A percentile compares a stretch with the other conserved stretches of the same genome.
phyloP scores from a whole-genome alignment of 768 basidiomycete genomes.

The Xanthoconium purpureum region DNA sequence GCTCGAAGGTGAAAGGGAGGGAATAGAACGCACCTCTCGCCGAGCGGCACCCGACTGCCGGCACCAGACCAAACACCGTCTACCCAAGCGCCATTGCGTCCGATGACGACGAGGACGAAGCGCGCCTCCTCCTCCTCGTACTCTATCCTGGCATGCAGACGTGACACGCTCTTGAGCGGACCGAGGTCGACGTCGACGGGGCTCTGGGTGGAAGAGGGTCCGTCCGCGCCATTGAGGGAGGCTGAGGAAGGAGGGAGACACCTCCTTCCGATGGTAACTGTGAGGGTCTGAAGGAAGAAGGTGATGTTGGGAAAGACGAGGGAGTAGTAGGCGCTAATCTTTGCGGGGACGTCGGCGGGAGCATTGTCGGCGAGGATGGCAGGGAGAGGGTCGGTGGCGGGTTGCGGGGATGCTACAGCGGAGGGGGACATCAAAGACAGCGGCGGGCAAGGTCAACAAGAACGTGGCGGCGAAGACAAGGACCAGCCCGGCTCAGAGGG shows the following conservation, averaged over 20 bases:
- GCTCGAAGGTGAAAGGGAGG: background rate
- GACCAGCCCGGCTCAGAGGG: slow-evolving; percentile 5
- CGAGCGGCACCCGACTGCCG: slow-evolving; percentile 80
- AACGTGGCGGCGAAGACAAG: slow-evolving; percentile 6
- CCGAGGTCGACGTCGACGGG: slow-evolving; percentile 91
- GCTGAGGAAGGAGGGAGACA: slow-evolving; percentile 65
- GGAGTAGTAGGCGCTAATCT: slow-evolving; percentile 90
- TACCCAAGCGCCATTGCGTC: slow-evolving; percentile 98
- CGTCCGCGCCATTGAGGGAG: slow-evolving; percentile 46
- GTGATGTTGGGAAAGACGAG: slow-evolving; percentile 93
- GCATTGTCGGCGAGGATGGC: slow-evolving; percentile 4
- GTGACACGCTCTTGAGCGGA: slow-evolving; percentile 94
- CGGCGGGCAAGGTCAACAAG: slow-evolving; percentile 5
- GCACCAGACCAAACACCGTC: slow-evolving; percentile 94
- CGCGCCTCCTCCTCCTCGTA: slow-evolving; percentile 88
- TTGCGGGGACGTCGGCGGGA: slow-evolving; percentile 47
- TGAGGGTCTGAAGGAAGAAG: slow-evolving; percentile 95
- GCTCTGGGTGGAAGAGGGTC: slow-evolving; percentile 20
- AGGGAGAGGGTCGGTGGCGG: slow-evolving; percentile 8
- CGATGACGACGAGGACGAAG: slow-evolving; percentile 86
- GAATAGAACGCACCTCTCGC: slow-evolving; percentile 62
- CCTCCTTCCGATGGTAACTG: slow-evolving; percentile 89
- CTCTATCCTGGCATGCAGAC: slow-evolving; percentile 92
- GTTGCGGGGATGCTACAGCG: slow-evolving; percentile 2
- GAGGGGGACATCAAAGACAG: slow-evolving; percentile 27